Percentiles rank a stretch among this genome's conserved stretches.
phyloP scores from a whole-genome alignment of 1,284 basidiomycete species.

The Irpex sp. region DNA sequence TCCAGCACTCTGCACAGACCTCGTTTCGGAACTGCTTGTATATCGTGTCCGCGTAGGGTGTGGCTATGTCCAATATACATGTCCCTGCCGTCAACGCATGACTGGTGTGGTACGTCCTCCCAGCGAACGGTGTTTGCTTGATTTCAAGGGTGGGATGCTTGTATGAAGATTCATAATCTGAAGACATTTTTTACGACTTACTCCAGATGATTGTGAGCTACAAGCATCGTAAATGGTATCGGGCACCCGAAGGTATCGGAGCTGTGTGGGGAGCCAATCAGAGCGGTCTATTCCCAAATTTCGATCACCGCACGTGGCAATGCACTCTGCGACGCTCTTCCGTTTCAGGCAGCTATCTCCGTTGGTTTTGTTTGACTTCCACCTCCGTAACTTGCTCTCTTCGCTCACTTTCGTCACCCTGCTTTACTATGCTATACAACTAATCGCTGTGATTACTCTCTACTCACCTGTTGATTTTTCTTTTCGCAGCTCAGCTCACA shows the following conservation, averaged over 20 bases:
- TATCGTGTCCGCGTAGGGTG: constrained; percentile 27
- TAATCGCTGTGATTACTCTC: not conserved
- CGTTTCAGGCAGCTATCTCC: not conserved
- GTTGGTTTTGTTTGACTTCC: not conserved
- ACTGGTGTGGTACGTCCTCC: constrained; percentile 26
- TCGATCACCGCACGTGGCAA: not conserved
- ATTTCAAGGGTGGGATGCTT: not conserved
- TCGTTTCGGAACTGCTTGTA: constrained; percentile 52
- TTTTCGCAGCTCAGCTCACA: too few relatives aligned
- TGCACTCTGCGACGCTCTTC: not conserved
- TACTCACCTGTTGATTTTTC: not conserved
- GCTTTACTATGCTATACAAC: not conserved
- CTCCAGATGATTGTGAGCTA: not conserved
- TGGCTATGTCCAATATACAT: constrained; percentile 18
- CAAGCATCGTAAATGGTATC: not conserved
- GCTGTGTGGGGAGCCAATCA: not conserved
- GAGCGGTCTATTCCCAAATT: not conserved
- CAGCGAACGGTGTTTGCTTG: constrained; percentile 15
- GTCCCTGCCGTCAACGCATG: constrained; percentile 16
- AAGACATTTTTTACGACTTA: too few relatives aligned
- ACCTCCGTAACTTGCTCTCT: not conserved
- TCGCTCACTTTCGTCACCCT: not conserved
- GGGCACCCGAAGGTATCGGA: not conserved
- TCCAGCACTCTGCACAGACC: constrained; percentile 61
- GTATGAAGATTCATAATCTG: not conserved